These are phyloP conservation scores for Saitozyma podzolica DNA, from an alignment of 768 basidiomycete species.

Conservation along the genomic window DNA sequence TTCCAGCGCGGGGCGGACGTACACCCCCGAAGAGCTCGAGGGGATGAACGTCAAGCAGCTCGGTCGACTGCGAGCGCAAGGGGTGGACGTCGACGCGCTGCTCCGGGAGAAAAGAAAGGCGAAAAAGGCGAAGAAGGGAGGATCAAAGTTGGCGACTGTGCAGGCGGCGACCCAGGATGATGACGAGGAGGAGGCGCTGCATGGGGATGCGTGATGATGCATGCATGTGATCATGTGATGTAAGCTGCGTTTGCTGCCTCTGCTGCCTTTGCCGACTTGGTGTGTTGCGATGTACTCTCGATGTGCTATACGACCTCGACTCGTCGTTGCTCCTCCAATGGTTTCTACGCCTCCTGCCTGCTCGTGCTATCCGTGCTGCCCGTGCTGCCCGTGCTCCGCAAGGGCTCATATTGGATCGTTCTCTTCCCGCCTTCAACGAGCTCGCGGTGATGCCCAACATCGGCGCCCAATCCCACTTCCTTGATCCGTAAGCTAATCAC, in stretches of 20 bases:
- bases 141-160: neutral
- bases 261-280: neutral
- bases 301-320: too few relatives aligned
- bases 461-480: too few relatives aligned
- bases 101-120: slow-evolving; percentile 39
- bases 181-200: slow-evolving; percentile 1
- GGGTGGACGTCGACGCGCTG: slow-evolving; percentile 40
- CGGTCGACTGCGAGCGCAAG: slow-evolving; percentile 40
- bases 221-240: neutral
- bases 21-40: slow-evolving; percentile 32
- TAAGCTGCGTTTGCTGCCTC: neutral
- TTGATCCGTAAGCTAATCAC: neutral
- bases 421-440: too few relatives aligned
- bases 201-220: neutral
- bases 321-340: too few relatives aligned
- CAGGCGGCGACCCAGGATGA: slow-evolving; percentile 12
- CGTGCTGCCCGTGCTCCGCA: too few relatives aligned
- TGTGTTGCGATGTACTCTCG: too few relatives aligned
- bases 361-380: too few relatives aligned
- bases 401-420: too few relatives aligned
- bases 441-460: too few relatives aligned
- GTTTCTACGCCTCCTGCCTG: too few relatives aligned
- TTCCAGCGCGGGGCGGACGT: slow-evolving; percentile 2
- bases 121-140: slow-evolving; percentile 20
- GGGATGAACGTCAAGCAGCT: slow-evolving; percentile 30